Percentiles rank a stretch among this genome's conserved stretches.
Evolutionary conservation across 2,329 filamentous ascomycete species (phyloP).

Genomic region (Aspergillus caelatus): DNA sequence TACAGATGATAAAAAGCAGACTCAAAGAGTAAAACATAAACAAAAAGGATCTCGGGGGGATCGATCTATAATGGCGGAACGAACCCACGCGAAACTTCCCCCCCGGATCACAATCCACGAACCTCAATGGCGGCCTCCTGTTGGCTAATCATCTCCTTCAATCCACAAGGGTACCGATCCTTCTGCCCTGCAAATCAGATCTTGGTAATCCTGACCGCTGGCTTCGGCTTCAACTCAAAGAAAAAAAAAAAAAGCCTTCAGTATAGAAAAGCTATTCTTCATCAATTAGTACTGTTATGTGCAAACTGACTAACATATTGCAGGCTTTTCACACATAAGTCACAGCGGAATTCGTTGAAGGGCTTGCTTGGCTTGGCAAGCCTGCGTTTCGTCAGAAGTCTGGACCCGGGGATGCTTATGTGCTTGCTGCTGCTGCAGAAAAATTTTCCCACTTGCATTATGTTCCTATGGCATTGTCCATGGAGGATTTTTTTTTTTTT

Average conservation of each 20-base stretch:
- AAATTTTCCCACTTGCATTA: neutral
- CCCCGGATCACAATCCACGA: neutral
- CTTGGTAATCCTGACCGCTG: neutral
- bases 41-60: neutral
- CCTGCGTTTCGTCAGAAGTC: neutral
- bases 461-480: no score
- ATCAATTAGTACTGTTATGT: neutral
- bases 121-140: neutral
- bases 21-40: neutral
- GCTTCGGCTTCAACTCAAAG: neutral
- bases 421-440: no score
- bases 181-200: conserved; percentile 3
- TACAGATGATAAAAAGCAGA: neutral
- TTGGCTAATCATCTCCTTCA: neutral
- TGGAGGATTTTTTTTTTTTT: neutral
- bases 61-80: neutral
- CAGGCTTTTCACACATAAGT: neutral
- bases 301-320: neutral
- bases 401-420: neutral
- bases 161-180: conserved; percentile 1
- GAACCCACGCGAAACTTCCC: neutral
- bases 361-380: neutral
- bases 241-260: no score
- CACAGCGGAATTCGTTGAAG: neutral
- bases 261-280: neutral